Evolutionary conservation across 345 rosid genomes (phyloP).

Genomic region (Aquilaria malaccensis): DNA sequence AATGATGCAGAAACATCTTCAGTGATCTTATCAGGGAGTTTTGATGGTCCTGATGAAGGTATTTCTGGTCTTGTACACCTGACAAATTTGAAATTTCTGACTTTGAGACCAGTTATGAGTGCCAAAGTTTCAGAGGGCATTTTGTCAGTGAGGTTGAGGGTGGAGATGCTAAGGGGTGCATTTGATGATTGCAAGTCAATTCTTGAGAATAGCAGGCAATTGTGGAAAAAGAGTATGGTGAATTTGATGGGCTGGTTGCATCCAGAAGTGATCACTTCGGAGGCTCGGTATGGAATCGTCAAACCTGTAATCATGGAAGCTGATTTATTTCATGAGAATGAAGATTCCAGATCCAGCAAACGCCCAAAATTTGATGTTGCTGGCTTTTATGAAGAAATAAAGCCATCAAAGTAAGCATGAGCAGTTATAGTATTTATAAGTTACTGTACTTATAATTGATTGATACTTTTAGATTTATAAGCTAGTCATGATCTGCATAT

Average conservation of each 20-base stretch:
- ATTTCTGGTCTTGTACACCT: conserved; percentile 80
- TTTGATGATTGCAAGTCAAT: conserved; percentile 76
- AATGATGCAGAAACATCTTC: conserved; percentile 26
- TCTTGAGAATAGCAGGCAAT: conserved; percentile 53
- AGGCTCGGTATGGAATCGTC: conserved; percentile 52
- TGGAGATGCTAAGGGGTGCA: conserved; percentile 61
- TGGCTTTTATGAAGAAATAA: conserved; percentile 91
- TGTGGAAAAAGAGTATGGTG: conserved; percentile 88
- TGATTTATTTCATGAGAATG: conserved; percentile 18
- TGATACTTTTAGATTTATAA: conserved; percentile 3
- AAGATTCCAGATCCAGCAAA: conserved; percentile 27
- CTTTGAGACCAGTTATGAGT: conserved; percentile 52
- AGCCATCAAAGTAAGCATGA: conserved; percentile 82
- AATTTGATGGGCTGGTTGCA: conserved; percentile 90
- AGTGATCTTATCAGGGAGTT: conserved; percentile 56
- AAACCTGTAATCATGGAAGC: conserved; percentile 23
- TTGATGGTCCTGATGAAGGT: conserved; percentile 86
- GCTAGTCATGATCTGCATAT: background rate
- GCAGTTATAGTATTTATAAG: background rate
- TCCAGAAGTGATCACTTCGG: conserved; percentile 85
- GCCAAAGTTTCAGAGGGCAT: conserved; percentile 24
- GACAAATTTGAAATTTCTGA: conserved; percentile 53
- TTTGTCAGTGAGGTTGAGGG: conserved; percentile 60
- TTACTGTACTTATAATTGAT: background rate
- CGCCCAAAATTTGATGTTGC: conserved; percentile 57